Base-by-base conservation (phyloP, 208 protist species). In the Leishmania aethiopica region DNA sequence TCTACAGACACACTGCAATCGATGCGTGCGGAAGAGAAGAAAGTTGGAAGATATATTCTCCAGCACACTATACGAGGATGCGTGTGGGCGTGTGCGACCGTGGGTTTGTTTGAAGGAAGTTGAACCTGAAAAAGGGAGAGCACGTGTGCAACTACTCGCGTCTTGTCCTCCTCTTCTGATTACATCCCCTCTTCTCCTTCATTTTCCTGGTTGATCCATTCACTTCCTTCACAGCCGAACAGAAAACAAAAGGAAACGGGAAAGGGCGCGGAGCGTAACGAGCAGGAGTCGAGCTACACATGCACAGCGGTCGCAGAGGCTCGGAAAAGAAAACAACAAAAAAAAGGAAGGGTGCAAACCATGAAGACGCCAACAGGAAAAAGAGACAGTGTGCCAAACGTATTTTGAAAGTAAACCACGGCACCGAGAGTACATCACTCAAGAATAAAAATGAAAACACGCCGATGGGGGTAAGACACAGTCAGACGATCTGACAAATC, bases 381-480 rank as follows among this genome's bases (percentile, higher is more conserved):
- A 60, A 42, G 6, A 76, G 28, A 47, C 28, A 47, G 11, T 35
- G 35, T 42, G 67, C 28, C 40, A 15, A 47, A 47, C 3, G 13
- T 72, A 15, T 72, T 45, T 72, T n/a, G 19, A 25, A 47, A 15
- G 19, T 3, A n/a, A 47, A 47, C 22, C 40, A 47, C 19, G 67
- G 67, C 67, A 72, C 40, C 67, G 22, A 40, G 37, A 49, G 40
- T n/a, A 47, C 67, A 47, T 72, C 67, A 72, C 67, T 22, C 6
- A 72, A 47, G 67, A 72, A 72, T 19, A n/a, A 22, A 72, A 72
- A 72, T n/a, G 67, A 47, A n/a, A 19, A 72, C 15, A 72, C 40
- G 7, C 67, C 4, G 67, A 47, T 25, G 25, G 8, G 28, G 40
- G 4, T 6, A 72, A 47, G 67, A 6, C 40, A 17, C 45, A 42